Evolutionary conservation across 495 filamentous ascomycete genomes (phyloP).

Genomic region (Aspergillus homomorphus): DNA sequence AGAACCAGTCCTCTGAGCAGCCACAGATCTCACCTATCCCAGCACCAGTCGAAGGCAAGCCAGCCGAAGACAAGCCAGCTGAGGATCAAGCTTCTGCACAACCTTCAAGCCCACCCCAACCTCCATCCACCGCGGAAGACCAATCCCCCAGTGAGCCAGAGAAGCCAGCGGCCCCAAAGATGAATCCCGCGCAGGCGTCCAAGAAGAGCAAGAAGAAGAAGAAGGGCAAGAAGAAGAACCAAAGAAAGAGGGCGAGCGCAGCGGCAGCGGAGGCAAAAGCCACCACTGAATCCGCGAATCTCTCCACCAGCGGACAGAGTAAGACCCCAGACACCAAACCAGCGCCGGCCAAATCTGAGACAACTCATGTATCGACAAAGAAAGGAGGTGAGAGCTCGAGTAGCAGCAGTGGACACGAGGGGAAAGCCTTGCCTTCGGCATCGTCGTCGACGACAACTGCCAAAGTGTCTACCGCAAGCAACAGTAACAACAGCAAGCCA

Average conservation of each 20-base stretch:
- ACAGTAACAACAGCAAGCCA: not conserved
- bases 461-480: not conserved
- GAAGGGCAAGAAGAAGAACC: not conserved
- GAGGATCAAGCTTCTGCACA: too few relatives aligned
- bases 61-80: too few relatives aligned
- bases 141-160: not conserved
- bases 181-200: not conserved
- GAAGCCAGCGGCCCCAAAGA: not conserved
- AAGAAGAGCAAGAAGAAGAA: conserved; percentile 6
- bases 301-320: not conserved
- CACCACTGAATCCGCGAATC: not conserved
- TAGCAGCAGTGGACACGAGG: not conserved
- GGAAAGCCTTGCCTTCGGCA: too few relatives aligned
- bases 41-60: too few relatives aligned
- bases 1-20: too few relatives aligned
- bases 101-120: too few relatives aligned
- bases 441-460: not conserved
- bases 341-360: not conserved
- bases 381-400: not conserved
- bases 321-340: not conserved
- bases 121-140: too few relatives aligned
- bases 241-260: not conserved
- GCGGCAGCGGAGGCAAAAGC: not conserved
- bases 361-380: too few relatives aligned
- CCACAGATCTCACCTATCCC: too few relatives aligned